Evolutionary conservation across 306 rosid genomes (phyloP), one percentile per base, ranked within the genome.

Genomic region (Fragaria vesca): DNA sequence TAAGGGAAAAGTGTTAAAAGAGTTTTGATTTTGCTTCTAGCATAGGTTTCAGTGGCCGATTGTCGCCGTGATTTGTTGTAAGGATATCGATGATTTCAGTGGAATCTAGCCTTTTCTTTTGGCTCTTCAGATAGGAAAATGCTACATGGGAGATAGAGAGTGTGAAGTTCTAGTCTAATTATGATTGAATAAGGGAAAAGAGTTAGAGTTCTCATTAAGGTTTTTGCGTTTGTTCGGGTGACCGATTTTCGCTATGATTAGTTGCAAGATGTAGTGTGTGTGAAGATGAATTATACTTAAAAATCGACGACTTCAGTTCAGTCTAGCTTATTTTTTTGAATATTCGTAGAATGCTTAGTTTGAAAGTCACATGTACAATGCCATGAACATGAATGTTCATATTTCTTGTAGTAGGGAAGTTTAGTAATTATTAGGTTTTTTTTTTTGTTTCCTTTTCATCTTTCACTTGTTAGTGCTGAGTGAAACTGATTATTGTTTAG

Each of bases 401-500:
- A 17, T 34, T 40, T 40, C 42, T 32, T 65, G 26, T 16, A 28
- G 18, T 11, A 28, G 40, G 69, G 15, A 63, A 63, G 20, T 63
- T 21, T 24, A 58, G 21, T 2, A 58, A 3, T 58, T 10, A 24
- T 28, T 58, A 58, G 15, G n/a, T n/a, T 7, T 40, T 58, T 58
- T 3, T 20, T 58, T 9, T 32, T 36, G 40, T 36, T 36, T 36
- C 26, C 70, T 34, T 36, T 42, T 42, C 32, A 68, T 42, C 21
- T n/a, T 21, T 42, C 51, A 43, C 72, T 5, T 42, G 7, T 67
- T 17, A 68, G 47, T 42, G 21, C 13, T 68, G 20, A 42, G 43
- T 68, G 72, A 68, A 68, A 42, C 46, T 10, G 30, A 38, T 68
- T 11, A n/a, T 68, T 42, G 28, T 42, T 46, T 68, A 68, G 71